These are phyloP conservation scores for Sporothrix brunneoviolacea DNA, from an alignment of 2,329 filamentous ascomycete species.

Conservation along the genomic window DNA sequence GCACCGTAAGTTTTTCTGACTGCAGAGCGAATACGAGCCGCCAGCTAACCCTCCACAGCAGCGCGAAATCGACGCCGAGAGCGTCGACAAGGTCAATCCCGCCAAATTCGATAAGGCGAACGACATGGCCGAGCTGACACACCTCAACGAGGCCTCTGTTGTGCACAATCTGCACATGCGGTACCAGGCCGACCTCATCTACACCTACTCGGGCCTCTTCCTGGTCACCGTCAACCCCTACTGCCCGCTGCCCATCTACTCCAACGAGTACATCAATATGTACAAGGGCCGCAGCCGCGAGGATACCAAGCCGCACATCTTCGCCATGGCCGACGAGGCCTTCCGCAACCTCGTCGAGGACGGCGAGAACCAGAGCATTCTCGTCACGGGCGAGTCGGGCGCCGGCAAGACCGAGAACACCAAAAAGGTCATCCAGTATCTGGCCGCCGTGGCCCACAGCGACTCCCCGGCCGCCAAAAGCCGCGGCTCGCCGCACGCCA, in stretches of 20 bases:
- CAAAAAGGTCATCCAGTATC: constrained; percentile 98
- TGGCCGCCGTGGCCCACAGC: constrained; percentile 84
- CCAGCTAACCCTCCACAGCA: constrained; percentile 47
- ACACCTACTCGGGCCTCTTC: constrained; percentile 96
- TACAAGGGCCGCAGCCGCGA: constrained; percentile 88
- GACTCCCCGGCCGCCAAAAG: constrained; percentile 59
- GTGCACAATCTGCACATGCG: constrained; percentile 94
- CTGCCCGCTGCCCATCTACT: constrained; percentile 89
- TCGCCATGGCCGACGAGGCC: constrained; percentile 93
- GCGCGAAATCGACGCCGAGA: constrained; percentile 77
- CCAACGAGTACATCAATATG: constrained; percentile 95
- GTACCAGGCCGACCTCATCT: constrained; percentile 94
- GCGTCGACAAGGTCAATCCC: constrained; percentile 97
- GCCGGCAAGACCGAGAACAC: constrained; percentile 99
- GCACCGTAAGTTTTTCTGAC: constrained; percentile 52
- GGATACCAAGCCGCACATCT: constrained; percentile 95
- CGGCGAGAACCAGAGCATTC: constrained; percentile 91
- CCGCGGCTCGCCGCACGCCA: constrained; percentile 59
- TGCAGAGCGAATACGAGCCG: background rate
- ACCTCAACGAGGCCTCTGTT: constrained; percentile 94
- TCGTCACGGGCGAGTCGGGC: constrained; percentile 96
- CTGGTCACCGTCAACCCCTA: constrained; percentile 97
- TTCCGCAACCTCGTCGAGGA: constrained; percentile 95
- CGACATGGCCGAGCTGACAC: constrained; percentile 98
- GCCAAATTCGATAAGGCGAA: constrained; percentile 99